Base-by-base conservation (phyloP, 2,329 filamentous ascomycete species). In the Albophoma yamanashiensis region DNA sequence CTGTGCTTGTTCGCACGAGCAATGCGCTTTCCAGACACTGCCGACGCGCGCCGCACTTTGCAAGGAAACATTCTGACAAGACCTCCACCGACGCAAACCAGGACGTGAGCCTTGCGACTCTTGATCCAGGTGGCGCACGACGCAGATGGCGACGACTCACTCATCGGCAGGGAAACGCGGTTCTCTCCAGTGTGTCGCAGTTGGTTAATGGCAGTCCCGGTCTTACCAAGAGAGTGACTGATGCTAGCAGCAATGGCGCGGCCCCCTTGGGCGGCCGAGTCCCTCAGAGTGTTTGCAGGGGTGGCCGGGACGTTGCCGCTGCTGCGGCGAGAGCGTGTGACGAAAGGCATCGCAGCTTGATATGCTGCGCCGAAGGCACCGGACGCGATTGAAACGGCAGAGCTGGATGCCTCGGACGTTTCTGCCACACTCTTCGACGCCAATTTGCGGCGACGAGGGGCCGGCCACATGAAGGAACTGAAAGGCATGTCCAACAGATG, bases 401-500 rank as follows among this genome's bases (percentile, higher is more conserved):
- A 82, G 43, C 71, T 76, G 2, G 78, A 65, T 31, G 75, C 74
- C 55, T 86, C 82, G 3, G 82, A 71, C 8, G 76, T 69, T 14
- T 82, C 77, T 17, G 78, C 74, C 15, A 75, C 73, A 22, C 73
- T 73, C 43, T 83, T 79, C 61, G 73, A 75, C 43, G 68, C 68
- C 58, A 73, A 76, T 62, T 72, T 74, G 61, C 80, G 78, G 58
- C 81, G 79, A 45, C 83, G 81, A 50, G 85, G 87, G 31, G 92
- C 90, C 47, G 92, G 92, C 92, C 92, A 96, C 65, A 89, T 86
- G 67, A 92, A 93, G 5, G 91, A 90, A 63, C 85, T 89, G 55
- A 85, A 81, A 11, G 92, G 91, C 73, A 97, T 84, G 65, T 96
- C 90, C 64, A 96, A 87, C 52, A 97, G 83, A 74, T 99, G 94